A percentile compares a stretch with the other conserved stretches of the same genome.
phyloP scores from a whole-genome alignment of 495 filamentous ascomycete species.

The Lasiosphaeria ovina region DNA sequence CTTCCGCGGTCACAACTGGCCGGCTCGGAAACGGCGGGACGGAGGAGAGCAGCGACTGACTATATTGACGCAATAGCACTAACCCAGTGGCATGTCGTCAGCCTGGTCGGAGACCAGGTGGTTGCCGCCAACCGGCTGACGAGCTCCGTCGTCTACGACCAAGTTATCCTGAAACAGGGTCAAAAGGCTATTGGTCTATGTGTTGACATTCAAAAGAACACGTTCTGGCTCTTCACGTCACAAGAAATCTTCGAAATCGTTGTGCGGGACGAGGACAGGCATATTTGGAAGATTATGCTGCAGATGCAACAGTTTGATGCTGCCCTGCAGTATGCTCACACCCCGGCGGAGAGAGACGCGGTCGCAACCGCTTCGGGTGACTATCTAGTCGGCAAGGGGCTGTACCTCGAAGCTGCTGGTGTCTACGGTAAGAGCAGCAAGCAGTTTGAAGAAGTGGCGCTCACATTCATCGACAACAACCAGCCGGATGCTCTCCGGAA shows the following conservation, averaged over 20 bases:
- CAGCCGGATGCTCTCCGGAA: slow-evolving; percentile 89
- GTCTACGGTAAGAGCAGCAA: slow-evolving; percentile 95
- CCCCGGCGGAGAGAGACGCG: slow-evolving; percentile 74
- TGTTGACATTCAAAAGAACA: slow-evolving; percentile 87
- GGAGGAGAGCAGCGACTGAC: slow-evolving; percentile 63
- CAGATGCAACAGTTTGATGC: slow-evolving; percentile 80
- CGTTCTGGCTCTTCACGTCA: slow-evolving; percentile 91
- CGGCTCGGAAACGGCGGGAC: slow-evolving; percentile 61
- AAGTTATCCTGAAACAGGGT: slow-evolving; percentile 76
- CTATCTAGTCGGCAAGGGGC: slow-evolving; percentile 73
- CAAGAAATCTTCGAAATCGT: slow-evolving; percentile 92
- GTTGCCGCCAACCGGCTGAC: slow-evolving; percentile 84
- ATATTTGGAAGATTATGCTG: slow-evolving; percentile 92
- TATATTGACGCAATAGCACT: slow-evolving; percentile 76
- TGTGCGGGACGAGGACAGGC: slow-evolving; percentile 82
- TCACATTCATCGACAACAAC: slow-evolving; percentile 83
- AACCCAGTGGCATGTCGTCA: slow-evolving; percentile 91
- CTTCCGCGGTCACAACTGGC: slow-evolving; percentile 70
- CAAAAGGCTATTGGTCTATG: slow-evolving; percentile 77
- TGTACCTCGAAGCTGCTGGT: slow-evolving; percentile 78
- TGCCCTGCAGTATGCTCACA: slow-evolving; percentile 76
- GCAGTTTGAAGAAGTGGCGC: slow-evolving; percentile 90
- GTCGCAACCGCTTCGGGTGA: slow-evolving; percentile 90
- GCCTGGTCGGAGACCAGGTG: slow-evolving; percentile 75
- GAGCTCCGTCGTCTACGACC: slow-evolving; percentile 79